A percentile compares a stretch with the other conserved stretches of the same genome.
These are phyloP conservation scores for Euphorbia peplus DNA, from an alignment of 345 rosid species.

Conservation along the genomic window DNA sequence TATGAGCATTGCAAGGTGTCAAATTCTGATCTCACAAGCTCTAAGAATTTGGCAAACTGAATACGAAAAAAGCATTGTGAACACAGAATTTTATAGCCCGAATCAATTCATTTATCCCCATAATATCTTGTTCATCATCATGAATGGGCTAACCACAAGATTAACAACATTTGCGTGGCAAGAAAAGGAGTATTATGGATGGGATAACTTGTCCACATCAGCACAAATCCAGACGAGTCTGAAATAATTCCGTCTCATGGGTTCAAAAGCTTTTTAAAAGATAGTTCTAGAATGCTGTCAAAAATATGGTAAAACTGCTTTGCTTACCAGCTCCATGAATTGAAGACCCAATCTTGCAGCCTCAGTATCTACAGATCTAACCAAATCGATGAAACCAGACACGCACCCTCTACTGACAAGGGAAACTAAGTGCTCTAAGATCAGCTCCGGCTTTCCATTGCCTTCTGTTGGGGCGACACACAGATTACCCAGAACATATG, in stretches of 20 bases:
- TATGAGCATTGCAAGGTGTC: background rate
- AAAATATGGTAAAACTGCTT: background rate
- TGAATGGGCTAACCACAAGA: background rate
- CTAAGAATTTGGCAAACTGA: background rate
- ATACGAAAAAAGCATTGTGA: background rate
- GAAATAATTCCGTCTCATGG: background rate
- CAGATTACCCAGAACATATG: slow-evolving; percentile 89
- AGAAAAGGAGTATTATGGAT: background rate
- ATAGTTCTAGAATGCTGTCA: too few species aligned
- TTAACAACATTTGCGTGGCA: background rate
- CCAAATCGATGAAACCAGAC: slow-evolving; percentile 74
- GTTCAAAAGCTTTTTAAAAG: background rate
- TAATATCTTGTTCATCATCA: background rate
- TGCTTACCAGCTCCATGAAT: slow-evolving; percentile 89
- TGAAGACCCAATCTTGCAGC: slow-evolving; percentile 93
- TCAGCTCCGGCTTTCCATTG: slow-evolving; percentile 56
- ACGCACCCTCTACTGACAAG: slow-evolving; percentile 79
- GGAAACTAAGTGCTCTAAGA: slow-evolving; percentile 68
- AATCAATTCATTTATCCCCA: background rate
- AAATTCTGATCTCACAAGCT: background rate
- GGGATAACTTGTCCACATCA: background rate
- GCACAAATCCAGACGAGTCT: background rate
- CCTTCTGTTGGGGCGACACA: slow-evolving; percentile 80
- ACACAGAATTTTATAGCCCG: background rate
- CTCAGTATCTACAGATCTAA: slow-evolving; percentile 78